Evolutionary conservation across 768 basidiomycete genomes (phyloP).

Genomic region (Auricularia heimuer): DNA sequence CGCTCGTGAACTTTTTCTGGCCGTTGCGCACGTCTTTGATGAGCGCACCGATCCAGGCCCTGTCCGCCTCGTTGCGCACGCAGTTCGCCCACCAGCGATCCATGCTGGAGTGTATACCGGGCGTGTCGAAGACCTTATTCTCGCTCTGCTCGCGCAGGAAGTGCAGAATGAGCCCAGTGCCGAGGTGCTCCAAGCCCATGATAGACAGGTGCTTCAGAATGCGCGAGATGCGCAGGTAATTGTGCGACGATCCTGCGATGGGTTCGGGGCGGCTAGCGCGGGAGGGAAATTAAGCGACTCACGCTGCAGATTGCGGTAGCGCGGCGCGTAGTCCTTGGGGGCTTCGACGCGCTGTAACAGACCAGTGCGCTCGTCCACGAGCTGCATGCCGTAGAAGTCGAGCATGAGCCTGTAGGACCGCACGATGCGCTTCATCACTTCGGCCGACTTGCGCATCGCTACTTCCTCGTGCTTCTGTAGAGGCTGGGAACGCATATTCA

Average conservation of each 20-base stretch:
- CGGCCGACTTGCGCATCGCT: constrained; percentile 41
- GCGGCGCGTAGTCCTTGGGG: constrained; percentile 38
- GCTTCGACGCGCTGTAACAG: constrained; percentile 42
- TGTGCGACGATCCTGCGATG: constrained; percentile 51
- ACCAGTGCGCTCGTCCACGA: constrained; percentile 48
- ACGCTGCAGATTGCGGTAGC: constrained; percentile 61
- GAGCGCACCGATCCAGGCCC: constrained; percentile 42
- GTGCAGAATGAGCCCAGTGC: constrained; percentile 58
- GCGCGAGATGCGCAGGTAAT: constrained; percentile 66
- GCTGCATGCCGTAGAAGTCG: constrained; percentile 70
- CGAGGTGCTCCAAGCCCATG: constrained; percentile 53
- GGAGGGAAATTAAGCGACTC: constrained; percentile 23
- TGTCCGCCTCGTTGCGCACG: constrained; percentile 49
- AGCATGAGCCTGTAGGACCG: constrained; percentile 65
- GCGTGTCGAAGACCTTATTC: constrained; percentile 33
- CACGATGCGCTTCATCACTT: constrained; percentile 40
- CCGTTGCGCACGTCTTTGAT: constrained; percentile 41
- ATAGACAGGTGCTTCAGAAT: constrained; percentile 70
- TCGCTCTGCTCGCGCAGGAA: constrained; percentile 63
- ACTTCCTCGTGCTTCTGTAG: constrained; percentile 56
- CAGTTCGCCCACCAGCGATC: constrained; percentile 75
- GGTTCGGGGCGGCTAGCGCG: neutral
- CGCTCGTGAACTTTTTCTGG: constrained; percentile 34
- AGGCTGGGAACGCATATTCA: constrained; percentile 60
- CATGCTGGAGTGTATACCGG: constrained; percentile 38